Percentiles rank a stretch among this genome's conserved stretches.
phyloP scores from a whole-genome alignment of 768 basidiomycete genomes.

The Calocybe gangraenosa region DNA sequence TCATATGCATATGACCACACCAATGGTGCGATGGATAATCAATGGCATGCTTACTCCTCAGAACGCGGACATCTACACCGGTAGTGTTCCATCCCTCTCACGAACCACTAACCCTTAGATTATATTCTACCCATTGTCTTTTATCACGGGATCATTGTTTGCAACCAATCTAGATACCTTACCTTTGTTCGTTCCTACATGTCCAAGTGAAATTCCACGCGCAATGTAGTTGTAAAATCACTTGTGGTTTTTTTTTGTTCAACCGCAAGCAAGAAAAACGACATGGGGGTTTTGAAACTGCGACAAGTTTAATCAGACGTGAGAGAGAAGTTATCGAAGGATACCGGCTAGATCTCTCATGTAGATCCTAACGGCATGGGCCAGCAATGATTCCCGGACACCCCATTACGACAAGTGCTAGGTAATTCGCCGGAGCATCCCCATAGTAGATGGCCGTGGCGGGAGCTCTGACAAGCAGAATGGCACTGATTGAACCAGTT shows the following conservation, averaged over 20 bases:
- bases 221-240: not conserved
- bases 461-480: too few relatives aligned
- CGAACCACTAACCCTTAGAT: constrained; percentile 6
- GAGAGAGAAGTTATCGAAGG: constrained; percentile 19
- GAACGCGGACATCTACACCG: constrained; percentile 61
- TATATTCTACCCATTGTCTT: constrained; percentile 14
- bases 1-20: constrained; percentile 43
- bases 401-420: not conserved
- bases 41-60: constrained; percentile 63
- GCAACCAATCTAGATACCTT: too few relatives aligned
- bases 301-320: constrained; percentile 24
- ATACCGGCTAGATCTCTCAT: constrained; percentile 9
- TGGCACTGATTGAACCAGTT: too few relatives aligned
- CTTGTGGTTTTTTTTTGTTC: not conserved
- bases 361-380: constrained; percentile 24
- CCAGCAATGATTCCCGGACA: constrained; percentile 12
- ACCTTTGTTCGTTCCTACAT: not conserved
- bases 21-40: constrained; percentile 43
- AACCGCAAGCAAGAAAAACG: not conserved
- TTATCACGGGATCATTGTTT: not conserved
- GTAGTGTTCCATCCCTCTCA: constrained; percentile 26
- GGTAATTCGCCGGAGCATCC: constrained; percentile 6
- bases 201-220: not conserved
- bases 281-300: not conserved
- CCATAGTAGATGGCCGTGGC: not conserved